Base-by-base conservation (phyloP, 2,329 filamentous ascomycete species). In the Hymenoscyphus salicellus region DNA sequence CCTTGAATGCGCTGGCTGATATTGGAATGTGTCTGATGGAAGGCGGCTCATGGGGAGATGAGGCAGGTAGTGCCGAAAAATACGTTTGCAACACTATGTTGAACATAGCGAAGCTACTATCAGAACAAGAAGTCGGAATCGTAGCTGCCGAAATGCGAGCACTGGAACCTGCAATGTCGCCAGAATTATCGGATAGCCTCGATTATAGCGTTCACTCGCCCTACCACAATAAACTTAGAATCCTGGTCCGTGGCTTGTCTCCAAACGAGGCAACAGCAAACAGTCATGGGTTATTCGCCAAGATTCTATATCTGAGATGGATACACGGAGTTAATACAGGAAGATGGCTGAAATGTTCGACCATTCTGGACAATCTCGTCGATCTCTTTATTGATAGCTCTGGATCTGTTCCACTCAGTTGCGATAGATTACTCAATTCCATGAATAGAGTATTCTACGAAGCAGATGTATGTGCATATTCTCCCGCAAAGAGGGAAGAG, bases 1-100 rank as follows among this genome's bases (percentile, higher is more conserved):
- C 66, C 3, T 55, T 69, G 56, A 65, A 68, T 33, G 59, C 57
- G 6, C 30, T 69, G 43, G 58, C 28, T 3, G 66, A 65, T 55
- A 63, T 68, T 23, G 62, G 57, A 16, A 36, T 63, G 11, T 6
- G 41, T 32, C 46, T 66, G 30, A 52, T 63, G 36, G 28, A 63
- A 7, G 61, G 3, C 17, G 28, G 23, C 7, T 1, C 57, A 5
- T 46, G 23, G 23, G 16, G 49, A 17, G n/a, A 26, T 32, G 49
- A 46, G 11, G 17, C 1, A 16, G 62, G 33, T 17, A 14, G 38
- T 11, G 36, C n/a, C n/a, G 58, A 57, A 23, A 32, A 55, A 46
- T 59, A 23, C 14, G 30, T 55, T 28, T 52, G 28, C 43, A 57
- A 64, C 26, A 62, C 52, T 41, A 43, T 62, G 16, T 43, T 62